Percentiles rank a stretch among this genome's conserved stretches.
Evolutionary conservation across 169 alveolate species (phyloP).

Genomic region (Plasmodium vivax): DNA sequence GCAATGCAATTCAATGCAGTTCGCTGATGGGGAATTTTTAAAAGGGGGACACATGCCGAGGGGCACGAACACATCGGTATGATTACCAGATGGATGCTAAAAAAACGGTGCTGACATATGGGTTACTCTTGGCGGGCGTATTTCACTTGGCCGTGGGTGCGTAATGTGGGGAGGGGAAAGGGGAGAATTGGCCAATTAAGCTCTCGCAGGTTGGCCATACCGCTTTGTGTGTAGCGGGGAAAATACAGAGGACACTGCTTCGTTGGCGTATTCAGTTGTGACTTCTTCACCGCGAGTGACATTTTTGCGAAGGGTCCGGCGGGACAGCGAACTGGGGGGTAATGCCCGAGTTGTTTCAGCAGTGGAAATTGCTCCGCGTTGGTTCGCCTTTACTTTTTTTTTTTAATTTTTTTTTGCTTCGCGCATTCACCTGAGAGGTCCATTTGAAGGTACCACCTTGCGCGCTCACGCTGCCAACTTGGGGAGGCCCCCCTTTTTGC

Average conservation of each 20-base stretch:
- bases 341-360: neutral
- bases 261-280: neutral
- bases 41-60: neutral
- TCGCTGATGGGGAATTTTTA: neutral
- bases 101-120: neutral
- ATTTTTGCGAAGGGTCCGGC: neutral
- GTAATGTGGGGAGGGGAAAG: neutral
- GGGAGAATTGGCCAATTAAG: neutral
- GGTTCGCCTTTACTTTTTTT: neutral
- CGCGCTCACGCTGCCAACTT: neutral
- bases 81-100: neutral
- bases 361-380: neutral
- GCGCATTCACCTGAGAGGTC: neutral
- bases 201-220: neutral
- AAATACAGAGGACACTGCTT: neutral
- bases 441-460: neutral
- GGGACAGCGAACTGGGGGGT: neutral
- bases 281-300: neutral
- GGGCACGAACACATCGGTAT: neutral
- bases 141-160: neutral
- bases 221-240: neutral
- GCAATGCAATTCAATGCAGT: neutral
- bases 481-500: neutral
- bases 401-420: neutral
- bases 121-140: neutral